phyloP scores from a whole-genome alignment of 345 rosid species.

The Triadica sebifera region DNA sequence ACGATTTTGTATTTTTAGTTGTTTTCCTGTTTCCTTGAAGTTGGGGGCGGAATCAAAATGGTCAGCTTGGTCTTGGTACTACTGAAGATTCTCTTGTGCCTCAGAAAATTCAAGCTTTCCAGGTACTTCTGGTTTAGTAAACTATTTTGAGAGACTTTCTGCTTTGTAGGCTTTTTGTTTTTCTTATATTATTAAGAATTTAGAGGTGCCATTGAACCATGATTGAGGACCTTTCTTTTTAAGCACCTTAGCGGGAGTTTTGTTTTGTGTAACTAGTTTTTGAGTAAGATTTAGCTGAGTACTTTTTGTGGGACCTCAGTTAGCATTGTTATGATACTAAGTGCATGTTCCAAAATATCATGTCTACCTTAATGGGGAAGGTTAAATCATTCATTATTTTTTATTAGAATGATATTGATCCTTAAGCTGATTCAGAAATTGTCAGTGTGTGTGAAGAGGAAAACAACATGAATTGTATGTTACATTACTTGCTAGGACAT shows the following conservation, averaged over 20 bases:
- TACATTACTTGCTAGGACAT: neutral
- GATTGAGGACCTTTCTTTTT: neutral
- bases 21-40: conserved; percentile 40
- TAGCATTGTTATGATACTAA: neutral
- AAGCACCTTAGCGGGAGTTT: neutral
- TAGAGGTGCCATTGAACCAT: neutral
- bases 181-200: neutral
- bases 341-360: neutral
- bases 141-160: neutral
- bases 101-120: conserved; percentile 77
- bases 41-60: conserved; percentile 99
- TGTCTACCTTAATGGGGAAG: neutral
- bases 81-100: conserved; percentile 88
- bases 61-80: conserved; percentile 96
- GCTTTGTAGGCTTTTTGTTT: neutral
- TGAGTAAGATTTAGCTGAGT: neutral
- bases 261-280: neutral
- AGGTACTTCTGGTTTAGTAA: conserved; percentile 43
- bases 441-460: neutral
- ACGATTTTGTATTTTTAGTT: conserved; percentile 3
- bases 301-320: neutral
- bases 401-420: neutral
- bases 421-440: neutral
- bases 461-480: neutral
- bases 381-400: neutral